These are phyloP conservation scores for Allium fistulosum DNA, from an alignment of 106 monocot species.

Conservation along the genomic window DNA sequence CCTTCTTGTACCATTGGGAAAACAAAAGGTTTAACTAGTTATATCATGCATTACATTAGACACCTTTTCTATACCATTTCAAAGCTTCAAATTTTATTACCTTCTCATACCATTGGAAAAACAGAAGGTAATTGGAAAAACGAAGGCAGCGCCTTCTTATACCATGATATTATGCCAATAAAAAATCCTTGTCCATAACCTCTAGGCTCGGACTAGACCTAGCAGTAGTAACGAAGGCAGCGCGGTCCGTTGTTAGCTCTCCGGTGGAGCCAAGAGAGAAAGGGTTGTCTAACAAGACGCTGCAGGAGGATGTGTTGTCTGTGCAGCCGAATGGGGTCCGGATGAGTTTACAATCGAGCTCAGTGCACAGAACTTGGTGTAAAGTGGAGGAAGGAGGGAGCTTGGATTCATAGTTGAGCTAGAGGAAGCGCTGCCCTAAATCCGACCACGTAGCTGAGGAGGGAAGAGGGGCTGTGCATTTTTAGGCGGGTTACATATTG, in stretches of 20 bases:
- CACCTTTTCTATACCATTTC: no score
- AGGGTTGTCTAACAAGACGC: slow-evolving; percentile 33
- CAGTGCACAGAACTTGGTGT: slow-evolving; percentile 32
- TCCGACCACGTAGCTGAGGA: slow-evolving; percentile 29
- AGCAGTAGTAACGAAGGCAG: slow-evolving; percentile 39
- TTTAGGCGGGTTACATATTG: slow-evolving; percentile 31
- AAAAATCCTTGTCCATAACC: slow-evolving; percentile 20
- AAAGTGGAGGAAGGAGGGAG: slow-evolving; percentile 35
- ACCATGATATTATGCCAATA: no score
- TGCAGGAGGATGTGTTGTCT: slow-evolving; percentile 30
- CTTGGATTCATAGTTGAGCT: slow-evolving; percentile 35
- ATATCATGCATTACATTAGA: no score
- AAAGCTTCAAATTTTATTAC: no score
- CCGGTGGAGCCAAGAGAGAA: slow-evolving; percentile 19
- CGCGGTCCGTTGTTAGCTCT: slow-evolving; percentile 32
- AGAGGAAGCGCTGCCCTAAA: slow-evolving; percentile 30
- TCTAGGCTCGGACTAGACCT: slow-evolving; percentile 17
- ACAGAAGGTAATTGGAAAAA: no score
- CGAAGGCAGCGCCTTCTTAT: no score
- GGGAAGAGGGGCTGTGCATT: slow-evolving; percentile 28
- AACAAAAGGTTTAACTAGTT: no score
- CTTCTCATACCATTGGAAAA: no score
- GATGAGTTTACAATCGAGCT: slow-evolving; percentile 33
- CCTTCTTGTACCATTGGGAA: no score
- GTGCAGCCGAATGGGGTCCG: slow-evolving; percentile 11